A percentile compares a stretch with the other conserved stretches of the same genome.
Conservation (phyloP, 805 yeast species). For the Starmerella riodocensis region DNA sequence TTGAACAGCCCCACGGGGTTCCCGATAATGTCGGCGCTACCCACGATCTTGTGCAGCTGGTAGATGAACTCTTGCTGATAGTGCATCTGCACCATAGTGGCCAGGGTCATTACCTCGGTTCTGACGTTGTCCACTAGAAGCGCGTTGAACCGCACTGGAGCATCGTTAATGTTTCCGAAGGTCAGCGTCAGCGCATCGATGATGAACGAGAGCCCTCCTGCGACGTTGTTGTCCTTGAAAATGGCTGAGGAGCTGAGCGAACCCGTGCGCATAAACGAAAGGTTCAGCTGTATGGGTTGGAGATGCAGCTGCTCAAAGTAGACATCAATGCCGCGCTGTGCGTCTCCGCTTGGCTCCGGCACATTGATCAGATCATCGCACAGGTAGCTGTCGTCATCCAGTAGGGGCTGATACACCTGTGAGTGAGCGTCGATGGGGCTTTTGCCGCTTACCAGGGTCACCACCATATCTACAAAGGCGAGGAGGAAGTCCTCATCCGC, state of each 20-base stretch:
- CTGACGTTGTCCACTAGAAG: slow-evolving; percentile 77
- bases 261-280: slow-evolving; percentile 72
- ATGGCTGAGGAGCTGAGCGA: slow-evolving; percentile 48
- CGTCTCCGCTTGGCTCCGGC: slow-evolving; percentile 46
- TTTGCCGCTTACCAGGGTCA: slow-evolving; percentile 6
- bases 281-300: slow-evolving; percentile 78
- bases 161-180: slow-evolving; percentile 90
- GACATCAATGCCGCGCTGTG: slow-evolving; percentile 51
- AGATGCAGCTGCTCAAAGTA: slow-evolving; percentile 87
- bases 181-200: slow-evolving; percentile 89
- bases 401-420: slow-evolving; percentile 4
- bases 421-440: slow-evolving; percentile 1
- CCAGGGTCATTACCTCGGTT: slow-evolving; percentile 63
- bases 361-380: slow-evolving; percentile 41
- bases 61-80: slow-evolving; percentile 85
- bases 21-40: slow-evolving; percentile 92
- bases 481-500: slow-evolving; percentile 86
- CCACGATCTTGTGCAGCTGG: slow-evolving; percentile 82
- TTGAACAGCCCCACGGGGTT: slow-evolving; percentile 96
- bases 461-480: slow-evolving; percentile 66
- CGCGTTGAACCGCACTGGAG: slow-evolving; percentile 82
- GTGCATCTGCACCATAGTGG: slow-evolving; percentile 63
- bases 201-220: slow-evolving; percentile 34
- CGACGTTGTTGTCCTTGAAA: slow-evolving; percentile 28
- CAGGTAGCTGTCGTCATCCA: slow-evolving; percentile 33